Base-by-base conservation (phyloP, 2,329 filamentous ascomycete genomes). In the Corinectria fuckeliana region DNA sequence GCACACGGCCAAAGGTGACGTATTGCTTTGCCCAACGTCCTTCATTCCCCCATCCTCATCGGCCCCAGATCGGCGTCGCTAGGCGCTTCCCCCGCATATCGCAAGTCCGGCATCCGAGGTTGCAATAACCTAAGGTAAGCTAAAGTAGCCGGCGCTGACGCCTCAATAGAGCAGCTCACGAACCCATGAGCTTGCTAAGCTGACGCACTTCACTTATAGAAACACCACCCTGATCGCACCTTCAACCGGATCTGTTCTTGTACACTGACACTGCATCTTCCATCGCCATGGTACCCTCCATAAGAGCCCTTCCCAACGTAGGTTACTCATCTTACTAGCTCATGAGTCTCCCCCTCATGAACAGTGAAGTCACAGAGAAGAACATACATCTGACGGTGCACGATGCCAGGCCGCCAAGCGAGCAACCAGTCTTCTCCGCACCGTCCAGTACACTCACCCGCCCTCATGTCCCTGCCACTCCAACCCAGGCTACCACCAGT, bases 381-480 rank as follows among this genome's bases (percentile, higher is more conserved):
- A 21, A 16, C 18, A 26, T 26, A 11, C 56, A 30, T 28, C 23
- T 61, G 38, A 47, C 45, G 20, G 11, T 48, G 11, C 28, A 16
- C 50, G 34, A 23, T 38, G 49, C 13, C 61, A 87, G 86, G 82
- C 84, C 65, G 85, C 87, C 26, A 81, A 84, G 45, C 82, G 88
- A 66, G 91, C 91, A 14, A 79, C 88, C 59, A 91, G 84, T 67
- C 83, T 94, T 49, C 88, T 98, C 49, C 89, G 91, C 54, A 93
- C 94, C n/a, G 88, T 99, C 55, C 94, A 96, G 76, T 96, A 90
- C 75, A 90, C 90, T 1, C 94, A 95, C 74, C 93, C 92, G 58
- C 92, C 92, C 5, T 88, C 85, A 52, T 97, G 93, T 73, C 95
- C 95, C 1, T 98, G 95, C 77, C 95, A 99, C 74, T 91, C 91